Evolutionary conservation across 2,329 filamentous ascomycete species (phyloP).

Genomic region (Cercospora beticola): DNA sequence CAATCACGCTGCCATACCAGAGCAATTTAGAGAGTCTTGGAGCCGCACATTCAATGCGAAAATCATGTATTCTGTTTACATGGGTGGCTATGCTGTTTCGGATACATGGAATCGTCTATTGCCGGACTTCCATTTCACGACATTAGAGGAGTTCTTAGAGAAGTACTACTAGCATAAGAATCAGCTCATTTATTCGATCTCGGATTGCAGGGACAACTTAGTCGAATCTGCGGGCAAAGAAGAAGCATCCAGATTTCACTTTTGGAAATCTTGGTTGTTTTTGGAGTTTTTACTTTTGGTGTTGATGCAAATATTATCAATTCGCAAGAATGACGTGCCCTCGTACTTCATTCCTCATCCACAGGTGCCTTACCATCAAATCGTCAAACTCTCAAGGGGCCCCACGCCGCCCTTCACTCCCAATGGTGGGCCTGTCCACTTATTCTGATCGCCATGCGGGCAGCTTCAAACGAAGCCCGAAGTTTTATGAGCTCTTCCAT

Average conservation of each 20-base stretch:
- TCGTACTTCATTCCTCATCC: background rate
- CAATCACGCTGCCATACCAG: slow-evolving; percentile 32
- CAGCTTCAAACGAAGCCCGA: background rate
- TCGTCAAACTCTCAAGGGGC: background rate
- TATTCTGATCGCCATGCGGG: background rate
- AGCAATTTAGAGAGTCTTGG: slow-evolving; percentile 11
- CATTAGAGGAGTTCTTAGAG: slow-evolving; percentile 45
- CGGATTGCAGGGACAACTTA: background rate
- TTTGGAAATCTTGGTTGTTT: background rate
- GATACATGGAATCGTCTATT: slow-evolving; percentile 50
- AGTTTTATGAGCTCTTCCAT: background rate
- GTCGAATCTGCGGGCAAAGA: background rate
- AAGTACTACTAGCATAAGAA: slow-evolving; percentile 1
- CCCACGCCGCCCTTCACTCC: background rate
- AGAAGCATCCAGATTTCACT: background rate
- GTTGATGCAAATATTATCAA: background rate
- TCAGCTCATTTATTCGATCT: background rate
- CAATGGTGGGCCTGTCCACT: background rate
- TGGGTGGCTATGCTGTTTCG: slow-evolving; percentile 42
- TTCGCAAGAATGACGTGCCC: background rate
- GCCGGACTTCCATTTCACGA: slow-evolving; percentile 47
- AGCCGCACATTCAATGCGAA: slow-evolving; percentile 8
- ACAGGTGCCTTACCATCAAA: background rate
- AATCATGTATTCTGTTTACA: slow-evolving; percentile 3
- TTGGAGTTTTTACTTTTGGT: background rate